Base-by-base conservation (phyloP, 352 stramenopile species). In the Phytopythium vexans region DNA sequence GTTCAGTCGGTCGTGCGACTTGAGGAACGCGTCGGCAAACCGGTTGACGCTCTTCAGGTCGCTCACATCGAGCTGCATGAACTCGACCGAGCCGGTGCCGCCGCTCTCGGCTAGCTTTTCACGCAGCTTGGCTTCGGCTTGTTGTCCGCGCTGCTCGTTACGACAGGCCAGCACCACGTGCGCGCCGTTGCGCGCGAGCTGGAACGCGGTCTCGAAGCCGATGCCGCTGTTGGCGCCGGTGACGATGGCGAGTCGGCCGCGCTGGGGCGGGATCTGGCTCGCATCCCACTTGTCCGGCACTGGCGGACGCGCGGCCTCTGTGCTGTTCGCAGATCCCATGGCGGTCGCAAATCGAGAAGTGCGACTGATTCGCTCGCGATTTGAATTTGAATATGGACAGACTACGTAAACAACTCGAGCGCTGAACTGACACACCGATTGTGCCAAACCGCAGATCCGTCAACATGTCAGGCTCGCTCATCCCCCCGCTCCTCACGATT, bases 1-100 rank as follows among this genome's bases (percentile, higher is more conserved):
- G 56, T 90, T 60, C 35, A 91, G 45, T 4, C 62, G 60, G 6
- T 68, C 52, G 47, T 73, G 58, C 12, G 41, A 51, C n/a, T 35
- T 40, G 6, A 59, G 62, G 51, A 84, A 81, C 33, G 49, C 47
- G 12, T 66, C 49, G 0, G 61, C 49, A 41, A 88, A 88, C n/a
- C 16, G 47, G 8, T 62, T 52, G n/a, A 89, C 67, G 47, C 66
- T 84, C 43, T 43, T 51, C 34, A 85, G 45, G 48, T 68, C 60
- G 31, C 60, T 64, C 53, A 85, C 44, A 36, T 85, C 77, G 8
- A 86, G 43, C 35, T 68, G 58, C 61, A 83, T 75, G 45, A 83
- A 77, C 62, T 84, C 74, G 7, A 82, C 73, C 8, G 41, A 58
- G 8, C 64, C 65, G 21, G 53, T 45, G 3, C 51, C 51, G 21